These are phyloP conservation scores for Leptosphaerulina australis DNA, from an alignment of 2,329 filamentous ascomycete species.

Conservation along the genomic window DNA sequence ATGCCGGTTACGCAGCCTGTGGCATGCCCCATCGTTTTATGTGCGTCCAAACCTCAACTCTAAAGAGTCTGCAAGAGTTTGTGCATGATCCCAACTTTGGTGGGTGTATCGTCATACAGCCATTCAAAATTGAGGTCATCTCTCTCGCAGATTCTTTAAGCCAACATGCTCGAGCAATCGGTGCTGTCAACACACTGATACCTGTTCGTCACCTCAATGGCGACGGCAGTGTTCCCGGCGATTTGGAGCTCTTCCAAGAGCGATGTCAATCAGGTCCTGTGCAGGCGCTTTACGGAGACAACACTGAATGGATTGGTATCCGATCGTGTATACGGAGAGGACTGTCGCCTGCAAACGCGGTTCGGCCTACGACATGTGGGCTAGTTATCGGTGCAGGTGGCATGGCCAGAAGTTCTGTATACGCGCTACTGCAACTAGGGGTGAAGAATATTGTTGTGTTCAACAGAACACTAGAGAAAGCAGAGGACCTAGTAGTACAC, in stretches of 20 bases:
- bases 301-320: constrained; percentile 83
- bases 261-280: constrained; percentile 70
- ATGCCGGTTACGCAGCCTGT: constrained; percentile 67
- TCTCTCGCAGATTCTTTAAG: constrained; percentile 69
- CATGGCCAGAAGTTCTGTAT: constrained; percentile 79
- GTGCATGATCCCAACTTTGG: constrained; percentile 72
- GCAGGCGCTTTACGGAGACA: constrained; percentile 75
- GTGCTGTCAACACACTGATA: constrained; percentile 76
- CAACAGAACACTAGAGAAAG: constrained; percentile 72
- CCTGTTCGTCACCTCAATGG: constrained; percentile 67
- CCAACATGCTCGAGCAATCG: constrained; percentile 74
- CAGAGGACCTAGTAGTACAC: constrained; percentile 69
- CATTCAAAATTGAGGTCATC: constrained; percentile 76
- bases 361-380: constrained; percentile 59
- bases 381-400: constrained; percentile 67
- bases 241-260: constrained; percentile 59
- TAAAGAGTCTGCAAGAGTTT: constrained; percentile 68
- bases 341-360: constrained; percentile 71
- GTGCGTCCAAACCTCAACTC: constrained; percentile 66
- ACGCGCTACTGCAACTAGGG: constrained; percentile 77
- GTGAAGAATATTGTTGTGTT: constrained; percentile 77
- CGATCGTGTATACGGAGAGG: constrained; percentile 73
- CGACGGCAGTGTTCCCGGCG: constrained; percentile 63
- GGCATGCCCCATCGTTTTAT: constrained; percentile 72
- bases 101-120: constrained; percentile 72